Evolutionary conservation across 2,329 filamentous ascomycete genomes (phyloP), one percentile per base, ranked within the genome.

Genomic region (Fusarium hainanense): DNA sequence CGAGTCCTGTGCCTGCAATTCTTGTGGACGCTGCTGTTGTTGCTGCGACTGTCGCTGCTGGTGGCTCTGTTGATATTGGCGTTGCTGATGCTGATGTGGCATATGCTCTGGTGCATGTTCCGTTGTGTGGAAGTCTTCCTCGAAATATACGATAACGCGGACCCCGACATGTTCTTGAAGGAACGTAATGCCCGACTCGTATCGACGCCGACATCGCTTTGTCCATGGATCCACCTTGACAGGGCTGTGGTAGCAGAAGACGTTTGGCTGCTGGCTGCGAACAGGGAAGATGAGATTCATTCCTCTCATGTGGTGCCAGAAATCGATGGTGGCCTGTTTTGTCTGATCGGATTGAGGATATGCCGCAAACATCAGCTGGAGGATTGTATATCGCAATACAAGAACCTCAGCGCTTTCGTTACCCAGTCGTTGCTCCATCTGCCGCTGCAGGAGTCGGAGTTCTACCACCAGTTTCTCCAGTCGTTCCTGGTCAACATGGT

Each of bases 201-300:
- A 84, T 52, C 80, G 77, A 49, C 82, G 78, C 25, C 78, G 77
- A 58, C 82, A 83, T 58, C 82, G 77, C 68, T 81, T 83, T 16
- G 79, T 81, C 79, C 78, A 82, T 4, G 82, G 82, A n/a, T 81
- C 79, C 9, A 82, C 78, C 69, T 82, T 82, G 68, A 84, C 75
- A 1, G 79, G 79, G 58, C 81, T 82, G 58, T 84, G 82, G 55
- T 81, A 83, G 68, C 82, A 84, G 64, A 77, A 82, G 5, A 77
- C 73, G 52, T 82, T 81, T 7, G 80, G 76, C 27, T 79, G 78
- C 7, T 79, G 70, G 54, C 80, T 79, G 20, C 79, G 78, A 32
- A 82, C 75, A 5, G 77, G 73, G 50, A 77, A 81, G 4, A 82
- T 74, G 7, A 79, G 75, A 6, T 77, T 76, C 61, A 78, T 75